Evolutionary conservation across 2,329 filamentous ascomycete genomes (phyloP).

Genomic region (Emergomyces pasteurianus): DNA sequence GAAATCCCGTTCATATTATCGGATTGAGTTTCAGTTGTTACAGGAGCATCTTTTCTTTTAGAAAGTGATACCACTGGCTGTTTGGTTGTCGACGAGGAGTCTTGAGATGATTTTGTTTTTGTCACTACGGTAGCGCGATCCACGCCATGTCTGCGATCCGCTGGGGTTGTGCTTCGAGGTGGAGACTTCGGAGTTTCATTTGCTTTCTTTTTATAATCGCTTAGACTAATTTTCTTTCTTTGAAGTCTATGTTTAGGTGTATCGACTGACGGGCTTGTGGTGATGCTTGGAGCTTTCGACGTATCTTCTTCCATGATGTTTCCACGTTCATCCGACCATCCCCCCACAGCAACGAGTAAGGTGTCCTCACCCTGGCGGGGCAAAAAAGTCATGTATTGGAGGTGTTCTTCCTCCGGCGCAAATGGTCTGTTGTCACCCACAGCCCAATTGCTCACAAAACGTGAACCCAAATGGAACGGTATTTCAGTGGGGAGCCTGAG

Average conservation of each 20-base stretch:
- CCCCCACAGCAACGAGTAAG: conserved; percentile 40
- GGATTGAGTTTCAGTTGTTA: not conserved
- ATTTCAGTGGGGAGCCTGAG: conserved; percentile 36
- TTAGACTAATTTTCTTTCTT: conserved; percentile 52
- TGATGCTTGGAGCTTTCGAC: conserved; percentile 24
- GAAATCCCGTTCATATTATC: not conserved
- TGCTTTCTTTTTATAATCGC: conserved; percentile 48
- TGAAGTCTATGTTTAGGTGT: conserved; percentile 29
- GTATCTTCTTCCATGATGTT: conserved; percentile 33
- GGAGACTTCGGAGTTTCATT: conserved; percentile 22
- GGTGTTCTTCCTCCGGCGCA: conserved; percentile 41
- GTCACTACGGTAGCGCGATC: not conserved
- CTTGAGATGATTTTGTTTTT: not conserved
- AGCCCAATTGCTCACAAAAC: conserved; percentile 36
- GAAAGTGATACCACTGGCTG: not conserved
- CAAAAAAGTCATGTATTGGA: conserved; percentile 52
- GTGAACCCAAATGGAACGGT: conserved; percentile 32
- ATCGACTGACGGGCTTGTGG: conserved; percentile 26
- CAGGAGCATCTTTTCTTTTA: not conserved
- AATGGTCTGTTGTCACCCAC: conserved; percentile 42
- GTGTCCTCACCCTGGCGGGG: conserved; percentile 46
- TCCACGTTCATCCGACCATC: conserved; percentile 40
- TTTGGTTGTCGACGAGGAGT: not conserved
- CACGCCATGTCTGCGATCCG: not conserved
- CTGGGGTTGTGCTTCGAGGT: conserved; percentile 10